phyloP scores from a whole-genome alignment of 108 stramenopile genomes.

The Nannochloropsis granulata region DNA sequence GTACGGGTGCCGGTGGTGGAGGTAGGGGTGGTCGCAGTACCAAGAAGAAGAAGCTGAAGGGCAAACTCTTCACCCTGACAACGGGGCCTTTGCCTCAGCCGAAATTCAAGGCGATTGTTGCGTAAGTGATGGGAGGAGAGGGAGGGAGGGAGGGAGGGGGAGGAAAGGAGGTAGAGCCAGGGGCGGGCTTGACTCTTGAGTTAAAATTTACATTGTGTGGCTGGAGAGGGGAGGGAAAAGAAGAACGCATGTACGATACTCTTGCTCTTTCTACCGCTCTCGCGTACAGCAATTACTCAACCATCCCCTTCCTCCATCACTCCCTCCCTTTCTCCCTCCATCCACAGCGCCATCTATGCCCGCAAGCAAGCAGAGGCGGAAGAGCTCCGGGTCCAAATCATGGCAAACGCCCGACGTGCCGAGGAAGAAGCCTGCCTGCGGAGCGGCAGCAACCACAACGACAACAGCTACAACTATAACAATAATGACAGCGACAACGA shows the following conservation, averaged over 20 bases:
- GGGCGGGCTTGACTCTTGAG: too few species aligned
- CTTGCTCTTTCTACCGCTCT: too few species aligned
- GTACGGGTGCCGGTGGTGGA: not conserved
- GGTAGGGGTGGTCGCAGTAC: not conserved
- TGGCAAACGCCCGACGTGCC: not conserved
- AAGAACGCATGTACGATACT: too few species aligned
- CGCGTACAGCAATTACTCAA: not conserved
- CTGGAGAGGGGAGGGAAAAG: too few species aligned
- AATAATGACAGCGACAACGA: not conserved
- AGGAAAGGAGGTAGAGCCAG: not conserved
- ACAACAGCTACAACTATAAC: not conserved
- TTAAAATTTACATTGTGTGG: too few species aligned
- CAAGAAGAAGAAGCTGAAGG: not conserved
- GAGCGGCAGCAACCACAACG: not conserved
- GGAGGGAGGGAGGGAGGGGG: not conserved
- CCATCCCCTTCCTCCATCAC: not conserved
- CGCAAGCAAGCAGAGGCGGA: not conserved
- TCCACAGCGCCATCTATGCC: not conserved
- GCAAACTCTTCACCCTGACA: not conserved
- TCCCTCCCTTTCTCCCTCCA: not conserved
- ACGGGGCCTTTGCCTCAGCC: not conserved
- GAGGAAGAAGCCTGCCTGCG: not conserved
- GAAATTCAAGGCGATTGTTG: not conserved
- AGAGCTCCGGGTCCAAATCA: not conserved
- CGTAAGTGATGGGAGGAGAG: not conserved